Conservation (phyloP, 176 grass and related monocot species). For the Cenchrus fungigraminus region DNA sequence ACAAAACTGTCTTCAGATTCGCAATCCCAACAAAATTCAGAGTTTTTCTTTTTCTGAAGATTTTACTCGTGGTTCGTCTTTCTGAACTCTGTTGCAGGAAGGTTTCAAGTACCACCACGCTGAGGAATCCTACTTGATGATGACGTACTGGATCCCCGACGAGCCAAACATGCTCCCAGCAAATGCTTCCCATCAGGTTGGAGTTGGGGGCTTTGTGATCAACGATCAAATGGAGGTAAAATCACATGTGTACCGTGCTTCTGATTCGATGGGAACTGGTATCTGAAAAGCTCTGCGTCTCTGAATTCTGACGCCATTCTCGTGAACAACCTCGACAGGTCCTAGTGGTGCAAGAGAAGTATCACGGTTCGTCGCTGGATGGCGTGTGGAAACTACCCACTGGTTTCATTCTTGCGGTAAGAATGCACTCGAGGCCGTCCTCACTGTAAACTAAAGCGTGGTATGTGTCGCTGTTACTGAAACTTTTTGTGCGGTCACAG, state of each 20-base stretch:
- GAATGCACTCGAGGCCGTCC: not conserved
- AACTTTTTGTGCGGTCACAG: slow-evolving; percentile 38
- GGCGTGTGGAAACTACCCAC: slow-evolving; percentile 90
- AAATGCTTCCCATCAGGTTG: slow-evolving; percentile 97
- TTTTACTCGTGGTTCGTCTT: not conserved
- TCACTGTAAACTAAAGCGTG: not conserved
- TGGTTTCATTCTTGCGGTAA: slow-evolving; percentile 89
- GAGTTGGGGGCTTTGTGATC: slow-evolving; percentile 88
- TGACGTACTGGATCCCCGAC: slow-evolving; percentile 97
- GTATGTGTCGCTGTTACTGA: not conserved
- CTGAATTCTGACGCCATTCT: slow-evolving; percentile 16
- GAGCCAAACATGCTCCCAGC: slow-evolving; percentile 86
- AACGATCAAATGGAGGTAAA: slow-evolving; percentile 89
- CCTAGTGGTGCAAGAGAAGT: slow-evolving; percentile 91
- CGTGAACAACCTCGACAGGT: slow-evolving; percentile 51
- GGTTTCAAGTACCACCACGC: slow-evolving; percentile 99
- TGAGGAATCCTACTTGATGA: slow-evolving; percentile 89
- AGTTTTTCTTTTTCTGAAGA: no score
- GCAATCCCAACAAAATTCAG: not conserved
- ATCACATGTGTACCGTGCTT: not conserved
- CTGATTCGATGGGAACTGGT: not conserved
- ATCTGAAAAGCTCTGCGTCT: not conserved
- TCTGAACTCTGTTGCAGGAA: slow-evolving; percentile 44
- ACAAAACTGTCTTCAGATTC: not conserved
- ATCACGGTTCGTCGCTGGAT: slow-evolving; percentile 42